These are phyloP conservation scores for Sideroxylon spinosum DNA, from an alignment of 179 eudicot species.

Conservation along the genomic window DNA sequence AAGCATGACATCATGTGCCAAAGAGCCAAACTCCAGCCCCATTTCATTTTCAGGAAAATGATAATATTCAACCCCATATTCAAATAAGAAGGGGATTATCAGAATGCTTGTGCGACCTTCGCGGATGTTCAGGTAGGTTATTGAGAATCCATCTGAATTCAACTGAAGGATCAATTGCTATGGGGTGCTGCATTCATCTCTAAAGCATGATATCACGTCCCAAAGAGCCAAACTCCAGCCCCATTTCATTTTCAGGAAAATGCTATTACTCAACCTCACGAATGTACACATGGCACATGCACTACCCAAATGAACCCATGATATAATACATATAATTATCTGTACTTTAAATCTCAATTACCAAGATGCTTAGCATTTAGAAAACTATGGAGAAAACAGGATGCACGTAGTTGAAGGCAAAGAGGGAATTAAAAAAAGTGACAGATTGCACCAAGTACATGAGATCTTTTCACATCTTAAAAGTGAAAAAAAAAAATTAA, in stretches of 20 bases:
- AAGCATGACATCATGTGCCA: conserved; percentile 9
- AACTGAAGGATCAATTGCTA: conserved; percentile 8
- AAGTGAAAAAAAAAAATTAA: neutral
- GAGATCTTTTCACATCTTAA: neutral
- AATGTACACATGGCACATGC: too few species aligned
- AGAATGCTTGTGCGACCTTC: neutral
- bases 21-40: neutral
- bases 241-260: neutral
- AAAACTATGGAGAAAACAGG: neutral
- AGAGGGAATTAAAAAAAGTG: neutral
- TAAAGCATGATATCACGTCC: conserved; percentile 15
- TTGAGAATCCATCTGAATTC: conserved; percentile 9
- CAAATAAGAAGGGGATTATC: too few species aligned
- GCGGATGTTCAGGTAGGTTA: conserved; percentile 12
- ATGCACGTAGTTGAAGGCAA: neutral
- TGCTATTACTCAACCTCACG: neutral
- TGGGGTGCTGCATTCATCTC: conserved; percentile 29
- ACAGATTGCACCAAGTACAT: neutral
- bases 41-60: too few species aligned
- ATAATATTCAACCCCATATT: too few species aligned
- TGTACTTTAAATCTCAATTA: neutral
- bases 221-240: conserved; percentile 29
- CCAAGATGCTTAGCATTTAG: neutral
- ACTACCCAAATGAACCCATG: neutral
- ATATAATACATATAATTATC: neutral